phyloP scores from a whole-genome alignment of 2,329 filamentous ascomycete genomes.

The Plectosphaerella sp. region DNA sequence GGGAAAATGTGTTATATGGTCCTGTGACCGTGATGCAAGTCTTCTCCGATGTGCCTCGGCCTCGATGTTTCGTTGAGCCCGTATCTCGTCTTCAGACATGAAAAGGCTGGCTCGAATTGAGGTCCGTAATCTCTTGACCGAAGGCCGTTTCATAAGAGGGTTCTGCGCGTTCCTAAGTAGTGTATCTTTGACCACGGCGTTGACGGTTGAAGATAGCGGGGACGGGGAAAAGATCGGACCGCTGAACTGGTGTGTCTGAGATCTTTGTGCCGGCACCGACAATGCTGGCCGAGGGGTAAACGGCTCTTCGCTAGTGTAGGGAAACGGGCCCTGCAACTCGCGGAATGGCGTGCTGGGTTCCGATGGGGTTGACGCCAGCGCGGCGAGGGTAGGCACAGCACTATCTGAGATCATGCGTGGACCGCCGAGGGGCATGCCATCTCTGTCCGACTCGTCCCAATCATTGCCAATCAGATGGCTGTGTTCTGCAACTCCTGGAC shows the following conservation, averaged over 20 bases:
- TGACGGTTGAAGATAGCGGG: conserved; percentile 55
- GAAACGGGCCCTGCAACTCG: conserved; percentile 12
- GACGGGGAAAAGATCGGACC: conserved; percentile 55
- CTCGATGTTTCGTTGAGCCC: conserved; percentile 8
- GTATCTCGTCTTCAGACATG: conserved; percentile 33
- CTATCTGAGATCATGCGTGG: conserved; percentile 32
- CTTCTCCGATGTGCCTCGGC: conserved; percentile 4
- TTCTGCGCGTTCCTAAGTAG: conserved; percentile 42
- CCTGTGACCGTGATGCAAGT: not conserved
- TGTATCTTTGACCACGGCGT: conserved; percentile 52
- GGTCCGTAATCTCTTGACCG: conserved; percentile 41
- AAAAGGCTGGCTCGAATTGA: conserved; percentile 51
- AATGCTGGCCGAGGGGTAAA: conserved; percentile 11
- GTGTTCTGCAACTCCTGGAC: conserved; percentile 27
- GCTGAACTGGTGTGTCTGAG: conserved; percentile 32
- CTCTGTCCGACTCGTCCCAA: conserved; percentile 30
- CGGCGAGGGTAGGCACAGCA: conserved; percentile 22
- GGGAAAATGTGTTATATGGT: not conserved
- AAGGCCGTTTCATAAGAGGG: conserved; percentile 33
- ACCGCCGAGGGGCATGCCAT: conserved; percentile 25
- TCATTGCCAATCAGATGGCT: conserved; percentile 37
- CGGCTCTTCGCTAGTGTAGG: conserved; percentile 5
- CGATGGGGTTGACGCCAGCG: conserved; percentile 18
- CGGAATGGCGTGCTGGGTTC: conserved; percentile 25
- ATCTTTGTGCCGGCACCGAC: conserved; percentile 15